These are phyloP conservation scores for Zoysia pacifica DNA, from an alignment of 176 grass and related monocot genomes.

Conservation along the genomic window DNA sequence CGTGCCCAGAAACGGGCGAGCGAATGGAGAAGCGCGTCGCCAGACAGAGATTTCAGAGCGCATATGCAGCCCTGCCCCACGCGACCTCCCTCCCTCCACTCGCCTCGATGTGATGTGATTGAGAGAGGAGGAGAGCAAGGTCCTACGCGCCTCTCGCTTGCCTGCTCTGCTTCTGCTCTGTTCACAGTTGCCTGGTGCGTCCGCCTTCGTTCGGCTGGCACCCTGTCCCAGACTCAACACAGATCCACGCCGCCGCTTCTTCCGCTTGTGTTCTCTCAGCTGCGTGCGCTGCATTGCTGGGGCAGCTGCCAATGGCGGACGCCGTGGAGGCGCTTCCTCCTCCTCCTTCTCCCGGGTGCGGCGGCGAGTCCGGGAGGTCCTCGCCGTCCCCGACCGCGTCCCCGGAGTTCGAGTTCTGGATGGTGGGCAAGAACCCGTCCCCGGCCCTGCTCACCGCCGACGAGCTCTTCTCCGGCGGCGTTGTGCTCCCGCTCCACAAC, in stretches of 20 bases:
- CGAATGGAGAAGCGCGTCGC: neutral
- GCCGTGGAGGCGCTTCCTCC: neutral
- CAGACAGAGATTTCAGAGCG: constrained; percentile 57
- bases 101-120: constrained; percentile 22
- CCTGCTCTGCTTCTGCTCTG: neutral
- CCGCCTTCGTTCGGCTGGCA: neutral
- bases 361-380: constrained; percentile 30
- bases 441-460: constrained; percentile 77
- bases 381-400: constrained; percentile 61
- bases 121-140: constrained; percentile 21
- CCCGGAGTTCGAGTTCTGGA: constrained; percentile 98
- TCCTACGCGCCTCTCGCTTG: constrained; percentile 27
- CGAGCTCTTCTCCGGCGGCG: constrained; percentile 95
- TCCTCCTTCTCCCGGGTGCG: constrained; percentile 1
- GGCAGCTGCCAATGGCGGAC: constrained; percentile 33
- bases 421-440: constrained; percentile 62
- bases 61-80: constrained; percentile 45
- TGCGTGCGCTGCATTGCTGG: neutral
- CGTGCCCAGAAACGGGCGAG: no score
- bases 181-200: neutral
- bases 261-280: neutral
- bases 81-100: neutral
- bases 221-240: neutral
- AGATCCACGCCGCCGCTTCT: neutral
- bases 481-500: constrained; percentile 86